These are phyloP conservation scores for Funneliformis mosseae DNA, from an alignment of 192 early-diverging fungal species.

Conservation along the genomic window DNA sequence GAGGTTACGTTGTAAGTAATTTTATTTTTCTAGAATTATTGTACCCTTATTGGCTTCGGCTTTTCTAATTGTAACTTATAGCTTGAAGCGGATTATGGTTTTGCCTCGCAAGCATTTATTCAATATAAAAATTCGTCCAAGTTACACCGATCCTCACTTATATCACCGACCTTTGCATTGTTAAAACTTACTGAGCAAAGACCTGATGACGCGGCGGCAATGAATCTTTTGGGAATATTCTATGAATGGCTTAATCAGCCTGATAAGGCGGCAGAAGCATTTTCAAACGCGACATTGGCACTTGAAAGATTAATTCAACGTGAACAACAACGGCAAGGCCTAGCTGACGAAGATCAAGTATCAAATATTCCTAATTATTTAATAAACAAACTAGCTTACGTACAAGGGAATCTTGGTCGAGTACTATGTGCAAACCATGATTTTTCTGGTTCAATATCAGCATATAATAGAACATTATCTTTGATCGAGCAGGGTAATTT, in stretches of 20 bases:
- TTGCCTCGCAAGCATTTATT: conserved; percentile 47
- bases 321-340: conserved; percentile 8
- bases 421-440: conserved; percentile 63
- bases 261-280: conserved; percentile 68
- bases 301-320: conserved; percentile 32
- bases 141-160: conserved; percentile 37
- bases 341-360: conserved; percentile 33
- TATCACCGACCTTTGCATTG: conserved; percentile 61
- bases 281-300: conserved; percentile 51
- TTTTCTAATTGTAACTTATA: conserved; percentile 22
- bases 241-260: conserved; percentile 73
- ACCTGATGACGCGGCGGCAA: conserved; percentile 54
- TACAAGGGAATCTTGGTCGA: conserved; percentile 70
- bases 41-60: background rate
- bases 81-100: conserved; percentile 69
- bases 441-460: conserved; percentile 59
- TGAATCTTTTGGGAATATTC: conserved; percentile 75
- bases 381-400: conserved; percentile 43
- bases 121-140: conserved; percentile 27
- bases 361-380: background rate
- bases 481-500: conserved; percentile 31
- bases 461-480: conserved; percentile 51
- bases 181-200: conserved; percentile 67
- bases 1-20: conserved; percentile 40
- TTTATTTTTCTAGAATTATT: background rate